These are phyloP conservation scores for Hordeum pubiflorum DNA, from an alignment of 202 grass and related monocot species.

Conservation along the genomic window DNA sequence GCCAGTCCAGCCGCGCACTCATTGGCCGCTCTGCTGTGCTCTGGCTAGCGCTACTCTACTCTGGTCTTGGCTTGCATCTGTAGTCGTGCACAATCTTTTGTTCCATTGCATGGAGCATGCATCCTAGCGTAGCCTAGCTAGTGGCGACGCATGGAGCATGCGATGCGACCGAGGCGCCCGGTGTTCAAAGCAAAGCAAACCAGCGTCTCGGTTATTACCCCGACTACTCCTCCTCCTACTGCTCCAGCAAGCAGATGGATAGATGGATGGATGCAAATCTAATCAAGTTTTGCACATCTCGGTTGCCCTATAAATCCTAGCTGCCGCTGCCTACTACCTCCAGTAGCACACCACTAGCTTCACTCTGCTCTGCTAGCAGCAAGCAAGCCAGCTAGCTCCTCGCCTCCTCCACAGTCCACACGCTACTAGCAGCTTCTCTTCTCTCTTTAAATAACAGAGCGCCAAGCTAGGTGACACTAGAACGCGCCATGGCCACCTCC, in stretches of 20 bases:
- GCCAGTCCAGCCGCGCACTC: conserved; percentile 10
- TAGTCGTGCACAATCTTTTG: conserved; percentile 13
- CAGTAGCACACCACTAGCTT: neutral
- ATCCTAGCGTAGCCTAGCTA: neutral
- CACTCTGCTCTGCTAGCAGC: neutral
- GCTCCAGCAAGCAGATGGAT: neutral
- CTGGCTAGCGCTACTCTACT: too few species aligned
- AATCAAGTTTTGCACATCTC: neutral
- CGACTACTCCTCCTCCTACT: too few species aligned
- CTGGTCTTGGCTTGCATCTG: neutral
- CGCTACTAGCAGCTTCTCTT: neutral
- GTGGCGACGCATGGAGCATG: neutral
- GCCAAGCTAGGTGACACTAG: neutral
- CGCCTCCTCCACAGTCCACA: neutral
- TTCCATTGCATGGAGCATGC: conserved; percentile 4
- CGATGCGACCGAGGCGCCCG: neutral
- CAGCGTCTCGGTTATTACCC: neutral
- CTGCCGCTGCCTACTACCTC: neutral
- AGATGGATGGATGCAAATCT: neutral
- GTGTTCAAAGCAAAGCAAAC: neutral
- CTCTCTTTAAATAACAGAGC: conserved; percentile 2
- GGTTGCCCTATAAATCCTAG: conserved; percentile 27
- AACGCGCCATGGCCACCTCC: conserved; percentile 31
- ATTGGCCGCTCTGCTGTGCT: conserved; percentile 16
- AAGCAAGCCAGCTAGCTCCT: neutral